A percentile compares a stretch with the other conserved stretches of the same genome.
phyloP scores from a whole-genome alignment of 257 asterid species.

The Solanum pinnatisectum region DNA sequence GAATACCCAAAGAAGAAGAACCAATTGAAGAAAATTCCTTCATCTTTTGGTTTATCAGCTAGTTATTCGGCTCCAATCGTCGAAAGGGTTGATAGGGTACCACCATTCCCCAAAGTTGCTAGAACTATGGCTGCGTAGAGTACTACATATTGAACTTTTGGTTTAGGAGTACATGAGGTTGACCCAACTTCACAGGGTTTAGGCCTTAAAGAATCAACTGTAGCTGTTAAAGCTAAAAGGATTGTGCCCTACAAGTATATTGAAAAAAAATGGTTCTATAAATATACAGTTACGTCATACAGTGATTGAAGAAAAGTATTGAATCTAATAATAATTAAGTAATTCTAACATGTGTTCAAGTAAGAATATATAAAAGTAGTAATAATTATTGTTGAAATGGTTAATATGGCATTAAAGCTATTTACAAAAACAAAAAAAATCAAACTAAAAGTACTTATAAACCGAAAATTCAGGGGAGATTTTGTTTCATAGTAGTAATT shows the following conservation, averaged over 20 bases:
- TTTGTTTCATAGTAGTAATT: no score
- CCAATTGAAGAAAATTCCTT: conserved; percentile 32
- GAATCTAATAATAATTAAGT: no score
- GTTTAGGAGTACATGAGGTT: conserved; percentile 10
- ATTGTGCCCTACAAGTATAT: conserved; percentile 20
- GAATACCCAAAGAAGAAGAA: conserved; percentile 18
- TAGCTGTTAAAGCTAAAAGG: conserved; percentile 23
- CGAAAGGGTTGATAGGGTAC: conserved; percentile 24
- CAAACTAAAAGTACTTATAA: no score
- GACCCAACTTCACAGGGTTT: conserved; percentile 9
- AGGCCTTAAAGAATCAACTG: conserved; percentile 26
- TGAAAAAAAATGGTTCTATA: no score
- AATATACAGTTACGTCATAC: no score
- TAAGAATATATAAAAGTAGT: no score
- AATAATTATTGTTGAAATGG: no score
- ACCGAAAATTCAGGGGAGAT: no score
- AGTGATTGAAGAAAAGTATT: no score
- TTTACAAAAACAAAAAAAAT: no score
- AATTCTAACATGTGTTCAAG: no score
- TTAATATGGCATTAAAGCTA: no score
- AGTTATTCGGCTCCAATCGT: conserved; percentile 48
- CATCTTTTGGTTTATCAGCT: conserved; percentile 6
- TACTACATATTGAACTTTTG: conserved; percentile 19
- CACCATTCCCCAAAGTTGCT: conserved; percentile 19
- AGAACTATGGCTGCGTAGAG: conserved; percentile 22